phyloP scores from a whole-genome alignment of 148 eudicot species.

The Silene uniflora region DNA sequence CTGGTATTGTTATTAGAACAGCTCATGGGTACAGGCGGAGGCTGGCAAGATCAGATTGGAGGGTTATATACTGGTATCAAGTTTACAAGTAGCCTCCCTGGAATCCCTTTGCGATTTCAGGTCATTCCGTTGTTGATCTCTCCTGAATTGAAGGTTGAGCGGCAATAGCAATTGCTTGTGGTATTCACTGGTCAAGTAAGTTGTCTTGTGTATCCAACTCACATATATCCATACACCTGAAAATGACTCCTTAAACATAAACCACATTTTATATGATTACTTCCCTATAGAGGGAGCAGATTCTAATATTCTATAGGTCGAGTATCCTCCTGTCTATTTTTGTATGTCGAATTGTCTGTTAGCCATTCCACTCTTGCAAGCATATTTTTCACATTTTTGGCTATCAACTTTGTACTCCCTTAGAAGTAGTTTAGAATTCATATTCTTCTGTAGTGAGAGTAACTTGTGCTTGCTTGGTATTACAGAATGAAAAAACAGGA shows the following conservation, averaged over 20 bases:
- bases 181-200: slow-evolving; percentile 97
- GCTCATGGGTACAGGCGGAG: slow-evolving; percentile 99
- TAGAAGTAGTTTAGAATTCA: too few relatives aligned
- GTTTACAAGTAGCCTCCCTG: slow-evolving; percentile 83
- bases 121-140: slow-evolving; percentile 78
- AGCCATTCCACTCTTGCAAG: neutral
- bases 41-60: slow-evolving; percentile 99
- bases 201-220: neutral
- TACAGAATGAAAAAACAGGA: slow-evolving; percentile 67
- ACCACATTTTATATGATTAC: too few relatives aligned
- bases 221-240: too few relatives aligned
- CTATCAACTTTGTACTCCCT: neutral
- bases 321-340: neutral
- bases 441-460: too few relatives aligned
- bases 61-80: slow-evolving; percentile 93
- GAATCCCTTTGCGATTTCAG: slow-evolving; percentile 88
- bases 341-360: neutral
- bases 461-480: neutral
- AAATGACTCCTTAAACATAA: too few relatives aligned
- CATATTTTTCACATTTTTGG: neutral
- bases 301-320: too few relatives aligned
- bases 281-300: too few relatives aligned
- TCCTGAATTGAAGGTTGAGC: slow-evolving; percentile 47
- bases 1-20: slow-evolving; percentile 90
- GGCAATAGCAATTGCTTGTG: slow-evolving; percentile 82